These are phyloP conservation scores for Ettlia oleoabundans DNA, from an alignment of 139 green algal genomes.

Conservation along the genomic window DNA sequence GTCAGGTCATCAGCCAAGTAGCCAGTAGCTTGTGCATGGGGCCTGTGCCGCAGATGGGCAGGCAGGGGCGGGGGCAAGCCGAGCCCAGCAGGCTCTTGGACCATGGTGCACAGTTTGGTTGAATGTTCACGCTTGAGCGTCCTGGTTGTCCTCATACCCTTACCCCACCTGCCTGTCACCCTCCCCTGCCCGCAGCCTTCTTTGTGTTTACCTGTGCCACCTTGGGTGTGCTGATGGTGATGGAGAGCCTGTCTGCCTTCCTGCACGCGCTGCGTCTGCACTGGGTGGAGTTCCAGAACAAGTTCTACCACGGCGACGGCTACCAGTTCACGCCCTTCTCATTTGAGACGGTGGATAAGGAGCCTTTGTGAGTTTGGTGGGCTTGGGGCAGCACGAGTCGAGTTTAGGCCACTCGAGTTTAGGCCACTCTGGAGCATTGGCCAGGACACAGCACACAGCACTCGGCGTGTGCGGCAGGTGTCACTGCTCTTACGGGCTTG, in stretches of 20 bases:
- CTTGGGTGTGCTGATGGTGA: slow-evolving; percentile 97
- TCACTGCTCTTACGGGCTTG: too few relatives aligned
- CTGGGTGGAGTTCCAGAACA: slow-evolving; percentile 92
- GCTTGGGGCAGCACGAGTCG: not conserved
- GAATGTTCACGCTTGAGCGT: too few relatives aligned
- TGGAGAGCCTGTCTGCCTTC: slow-evolving; percentile 98
- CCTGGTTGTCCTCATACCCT: not conserved
- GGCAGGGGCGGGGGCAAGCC: too few relatives aligned
- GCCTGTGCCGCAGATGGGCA: too few relatives aligned
- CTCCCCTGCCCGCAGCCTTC: slow-evolving; percentile 69
- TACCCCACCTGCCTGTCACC: not conserved
- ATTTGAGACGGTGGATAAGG: slow-evolving; percentile 56
- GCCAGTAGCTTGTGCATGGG: too few relatives aligned
- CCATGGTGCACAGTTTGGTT: too few relatives aligned
- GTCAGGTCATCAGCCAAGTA: too few relatives aligned
- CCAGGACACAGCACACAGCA: too few relatives aligned
- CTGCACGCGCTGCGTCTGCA: slow-evolving; percentile 97
- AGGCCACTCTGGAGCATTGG: not conserved
- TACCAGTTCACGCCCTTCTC: slow-evolving; percentile 91
- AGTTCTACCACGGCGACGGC: slow-evolving; percentile 86
- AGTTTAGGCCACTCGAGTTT: not conserved
- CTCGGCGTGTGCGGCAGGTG: too few relatives aligned
- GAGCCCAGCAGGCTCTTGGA: too few relatives aligned
- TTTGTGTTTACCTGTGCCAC: slow-evolving; percentile 92
- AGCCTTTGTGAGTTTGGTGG: slow-evolving; percentile 21